Base-by-base conservation (phyloP, 305 asterid species). In the Coffea humblotiana region DNA sequence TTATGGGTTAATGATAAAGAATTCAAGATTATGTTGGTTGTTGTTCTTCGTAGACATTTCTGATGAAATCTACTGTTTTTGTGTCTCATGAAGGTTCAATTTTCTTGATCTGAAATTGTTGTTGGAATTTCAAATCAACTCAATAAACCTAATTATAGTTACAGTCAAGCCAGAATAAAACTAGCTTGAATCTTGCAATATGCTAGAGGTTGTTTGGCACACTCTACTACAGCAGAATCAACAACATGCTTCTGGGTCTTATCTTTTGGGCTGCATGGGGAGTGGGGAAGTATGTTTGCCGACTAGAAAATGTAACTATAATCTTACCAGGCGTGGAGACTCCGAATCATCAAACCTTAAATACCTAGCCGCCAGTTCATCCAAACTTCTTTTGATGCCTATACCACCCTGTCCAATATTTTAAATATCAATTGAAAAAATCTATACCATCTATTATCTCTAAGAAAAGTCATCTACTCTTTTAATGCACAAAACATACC, bases 281-380 rank as follows among this genome's bases (percentile, higher is more conserved):
- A 9, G 29, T 14, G 12, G 12, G 37, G 15, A 23, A 71, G 27
- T 21, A 68, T 32, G 4, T 0, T 7, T 23, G 3, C 4, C n/a
- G 25, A 56, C 19, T 43, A 29, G n/a, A 48, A 48, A 63, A 35
- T 8, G n/a, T 2, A 49, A 48, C 29, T 8, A 67, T 52, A 85
- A 83, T 86, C 87, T 89, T 73, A 96, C 98, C 97, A 96, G 89
- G 80, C 98, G 97, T 81, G 99, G 99, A 78, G 94, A 79, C 71
- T 96, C 98, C 32, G 80, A 78, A 84, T 75, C 82, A 77, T 90
- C 91, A 21, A 88, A 89, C 86, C 84, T 91, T 92, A 96, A 83
- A 85, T 96, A 94, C 84, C 88, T 88, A 82, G 97, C 91, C 86
- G 97, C 97, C 87, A 94, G 84, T 81, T 86, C 95, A 83, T 96